Base-by-base conservation (phyloP, 2,329 filamentous ascomycete genomes). In the Fusarium haematococcum region DNA sequence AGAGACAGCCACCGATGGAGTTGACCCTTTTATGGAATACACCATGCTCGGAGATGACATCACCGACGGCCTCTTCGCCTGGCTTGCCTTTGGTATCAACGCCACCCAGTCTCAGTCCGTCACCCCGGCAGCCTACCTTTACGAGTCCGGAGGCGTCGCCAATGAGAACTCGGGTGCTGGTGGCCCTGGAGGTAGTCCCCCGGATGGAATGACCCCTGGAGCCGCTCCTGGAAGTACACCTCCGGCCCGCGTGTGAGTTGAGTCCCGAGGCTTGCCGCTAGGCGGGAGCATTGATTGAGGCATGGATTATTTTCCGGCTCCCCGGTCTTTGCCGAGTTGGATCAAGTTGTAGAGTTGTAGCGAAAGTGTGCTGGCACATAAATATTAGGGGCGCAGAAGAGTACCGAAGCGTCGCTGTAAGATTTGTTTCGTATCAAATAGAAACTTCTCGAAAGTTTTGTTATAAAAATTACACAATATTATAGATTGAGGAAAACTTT, bases 21-120 rank as follows among this genome's bases (percentile, higher is more conserved):
- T 88, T 59, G 88, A 91, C 70, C 90, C 90, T 1, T 81, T 91
- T 73, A 83, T 91, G 71, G 85, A 91, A 77, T 91, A 91, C 72
- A 86, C 88, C 13, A 83, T 87, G 5, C 84, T 92, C 5, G 89
- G 90, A 1, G 86, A 91, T 35, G 81, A 81, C 30, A 74, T 89
- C 13, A 72, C 77, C 1, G 88, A 90, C 33, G 89, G 89, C 23
- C 75, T 91, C 37, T 84, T 90, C 60, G 87, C 84, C 3, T 91
- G 88, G 89, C 86, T 91, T 63, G 83, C 85, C 4, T 81, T 90
- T 45, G 88, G 86, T 7, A 84, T 90, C 52, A 86, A 89, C 72
- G 77, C 79, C 10, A 77, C 77, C 10, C 56, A 30, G 71, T 78
- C 77, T 7, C 37, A 41, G 54, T 45, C 69, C 6, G 43, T 78